Percentiles rank a stretch among this genome's conserved stretches.
Evolutionary conservation across 2,329 filamentous ascomycete genomes (phyloP).

Genomic region (Ciborinia camelliae): DNA sequence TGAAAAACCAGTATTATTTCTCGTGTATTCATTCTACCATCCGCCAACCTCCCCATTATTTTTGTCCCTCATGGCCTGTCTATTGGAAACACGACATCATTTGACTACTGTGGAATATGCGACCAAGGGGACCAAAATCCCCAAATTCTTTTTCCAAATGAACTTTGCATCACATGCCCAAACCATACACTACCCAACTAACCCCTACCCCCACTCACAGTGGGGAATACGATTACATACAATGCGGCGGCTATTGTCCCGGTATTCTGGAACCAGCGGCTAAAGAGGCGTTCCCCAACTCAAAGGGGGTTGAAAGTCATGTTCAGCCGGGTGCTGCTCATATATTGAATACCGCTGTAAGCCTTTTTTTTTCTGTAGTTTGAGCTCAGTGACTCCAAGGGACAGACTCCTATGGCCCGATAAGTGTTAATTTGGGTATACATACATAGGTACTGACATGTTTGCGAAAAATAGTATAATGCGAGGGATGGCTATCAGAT

Average conservation of each 20-base stretch:
- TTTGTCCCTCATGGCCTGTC: not conserved
- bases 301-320: not conserved
- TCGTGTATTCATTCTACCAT: too few relatives aligned
- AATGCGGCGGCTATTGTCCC: not conserved
- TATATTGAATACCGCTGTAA: not conserved
- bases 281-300: not conserved
- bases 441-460: not conserved
- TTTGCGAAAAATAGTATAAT: not conserved
- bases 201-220: not conserved
- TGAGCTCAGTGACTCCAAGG: too few relatives aligned
- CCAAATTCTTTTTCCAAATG: too few relatives aligned
- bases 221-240: not conserved
- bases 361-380: not conserved
- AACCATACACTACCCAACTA: not conserved
- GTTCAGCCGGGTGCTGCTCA: not conserved
- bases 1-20: too few relatives aligned
- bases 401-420: too few relatives aligned
- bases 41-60: too few relatives aligned
- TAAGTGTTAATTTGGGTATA: too few relatives aligned
- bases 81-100: not conserved
- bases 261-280: not conserved
- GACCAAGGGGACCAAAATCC: not conserved
- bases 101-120: not conserved
- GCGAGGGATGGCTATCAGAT: not conserved
- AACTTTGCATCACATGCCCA: too few relatives aligned